phyloP scores from a whole-genome alignment of 495 filamentous ascomycete genomes.

The Delitschia confertaspora region DNA sequence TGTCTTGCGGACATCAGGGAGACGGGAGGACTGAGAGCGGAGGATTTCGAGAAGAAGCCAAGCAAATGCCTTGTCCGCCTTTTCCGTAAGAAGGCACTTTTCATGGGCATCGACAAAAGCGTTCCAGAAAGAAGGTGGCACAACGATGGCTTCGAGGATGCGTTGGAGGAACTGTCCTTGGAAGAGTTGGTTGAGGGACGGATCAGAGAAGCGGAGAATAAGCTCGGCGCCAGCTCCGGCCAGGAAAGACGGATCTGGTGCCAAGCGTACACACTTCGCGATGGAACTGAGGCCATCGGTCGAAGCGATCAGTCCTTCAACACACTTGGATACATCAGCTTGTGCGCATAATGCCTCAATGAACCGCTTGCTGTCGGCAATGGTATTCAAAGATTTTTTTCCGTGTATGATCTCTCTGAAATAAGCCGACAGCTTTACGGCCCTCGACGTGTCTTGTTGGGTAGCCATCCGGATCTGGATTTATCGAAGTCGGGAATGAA shows the following conservation, averaged over 20 bases:
- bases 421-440: slow-evolving; percentile 10
- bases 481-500: neutral
- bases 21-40: slow-evolving; percentile 31
- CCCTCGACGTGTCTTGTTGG: slow-evolving; percentile 4
- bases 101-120: slow-evolving; percentile 42
- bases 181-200: slow-evolving; percentile 43
- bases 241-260: slow-evolving; percentile 45
- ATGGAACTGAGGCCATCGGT: slow-evolving; percentile 42
- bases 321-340: slow-evolving; percentile 40
- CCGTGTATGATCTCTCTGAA: slow-evolving; percentile 16
- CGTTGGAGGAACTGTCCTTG: slow-evolving; percentile 49
- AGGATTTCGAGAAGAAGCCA: slow-evolving; percentile 55
- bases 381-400: slow-evolving; percentile 15
- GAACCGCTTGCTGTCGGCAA: slow-evolving; percentile 46
- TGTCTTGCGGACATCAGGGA: slow-evolving; percentile 15
- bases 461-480: slow-evolving; percentile 1
- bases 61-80: slow-evolving; percentile 42
- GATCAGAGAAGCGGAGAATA: slow-evolving; percentile 28
- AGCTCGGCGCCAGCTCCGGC: slow-evolving; percentile 29
- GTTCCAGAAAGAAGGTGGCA: slow-evolving; percentile 57
- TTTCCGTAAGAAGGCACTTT: slow-evolving; percentile 33
- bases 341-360: slow-evolving; percentile 51
- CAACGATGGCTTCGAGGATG: slow-evolving; percentile 44
- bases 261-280: slow-evolving; percentile 41
- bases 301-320: slow-evolving; percentile 49